Percentiles rank a stretch among this genome's conserved stretches.
Conservation (phyloP, 176 grass and related monocot genomes). For the Carex cristatella region DNA sequence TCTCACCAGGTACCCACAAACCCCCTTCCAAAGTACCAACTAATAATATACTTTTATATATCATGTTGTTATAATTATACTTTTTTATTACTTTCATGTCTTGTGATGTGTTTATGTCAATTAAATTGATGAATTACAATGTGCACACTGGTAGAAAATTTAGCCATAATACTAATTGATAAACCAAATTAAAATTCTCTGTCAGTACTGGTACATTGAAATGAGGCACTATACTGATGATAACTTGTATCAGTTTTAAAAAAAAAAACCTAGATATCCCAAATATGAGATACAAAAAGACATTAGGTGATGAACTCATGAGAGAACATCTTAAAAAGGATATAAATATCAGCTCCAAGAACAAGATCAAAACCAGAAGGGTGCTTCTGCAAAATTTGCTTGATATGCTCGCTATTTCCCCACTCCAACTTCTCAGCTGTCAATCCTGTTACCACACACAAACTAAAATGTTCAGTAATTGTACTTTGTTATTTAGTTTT, state of each 20-base stretch:
- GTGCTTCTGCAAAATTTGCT: constrained; percentile 53
- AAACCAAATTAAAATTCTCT: not conserved
- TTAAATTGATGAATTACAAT: not conserved
- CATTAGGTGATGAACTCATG: not conserved
- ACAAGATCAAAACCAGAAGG: constrained; percentile 84
- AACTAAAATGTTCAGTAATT: not conserved
- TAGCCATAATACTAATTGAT: not conserved
- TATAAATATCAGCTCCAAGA: constrained; percentile 98
- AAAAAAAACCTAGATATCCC: not conserved
- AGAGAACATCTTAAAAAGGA: constrained; percentile 44
- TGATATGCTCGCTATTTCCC: constrained; percentile 65
- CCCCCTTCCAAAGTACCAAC: not conserved
- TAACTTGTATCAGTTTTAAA: not conserved
- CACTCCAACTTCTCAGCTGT: constrained; percentile 89
- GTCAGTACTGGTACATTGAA: not conserved
- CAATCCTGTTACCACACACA: constrained; percentile 44
- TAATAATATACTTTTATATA: not conserved
- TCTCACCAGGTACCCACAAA: not conserved
- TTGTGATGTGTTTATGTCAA: not conserved
- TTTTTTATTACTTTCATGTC: not conserved
- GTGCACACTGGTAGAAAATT: not conserved
- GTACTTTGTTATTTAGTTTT: not conserved
- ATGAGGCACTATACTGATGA: not conserved
- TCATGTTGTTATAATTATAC: not conserved
- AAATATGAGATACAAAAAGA: not conserved